A percentile compares a stretch with the other conserved stretches of the same genome.
Conservation (phyloP, 495 filamentous ascomycete species). For the Penicillium herquei region DNA sequence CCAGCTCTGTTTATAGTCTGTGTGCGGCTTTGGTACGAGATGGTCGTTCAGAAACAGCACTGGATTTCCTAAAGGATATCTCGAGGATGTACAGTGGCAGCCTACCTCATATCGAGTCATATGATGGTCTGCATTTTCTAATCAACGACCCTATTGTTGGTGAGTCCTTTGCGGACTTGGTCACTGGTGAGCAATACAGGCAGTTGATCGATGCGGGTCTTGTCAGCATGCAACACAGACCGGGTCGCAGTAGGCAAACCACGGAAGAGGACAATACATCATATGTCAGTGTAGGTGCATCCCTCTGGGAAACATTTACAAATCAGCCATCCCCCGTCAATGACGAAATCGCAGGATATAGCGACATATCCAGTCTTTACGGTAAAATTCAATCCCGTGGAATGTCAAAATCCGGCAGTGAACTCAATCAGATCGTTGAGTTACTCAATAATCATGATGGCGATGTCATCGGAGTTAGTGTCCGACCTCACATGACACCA, state of each 20-base stretch:
- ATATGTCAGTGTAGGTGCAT: conserved; percentile 19
- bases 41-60: conserved; percentile 18
- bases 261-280: conserved; percentile 7
- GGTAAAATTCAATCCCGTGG: conserved; percentile 29
- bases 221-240: conserved; percentile 26
- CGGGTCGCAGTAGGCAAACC: conserved; percentile 30
- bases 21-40: conserved; percentile 18
- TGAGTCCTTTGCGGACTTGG: conserved; percentile 21
- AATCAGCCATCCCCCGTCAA: conserved; percentile 29
- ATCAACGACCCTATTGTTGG: conserved; percentile 17
- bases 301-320: conserved; percentile 14
- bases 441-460: conserved; percentile 38
- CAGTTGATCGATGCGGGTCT: conserved; percentile 26
- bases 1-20: conserved; percentile 25
- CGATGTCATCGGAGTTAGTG: neutral
- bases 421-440: conserved; percentile 26
- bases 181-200: conserved; percentile 19
- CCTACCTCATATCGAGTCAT: conserved; percentile 26
- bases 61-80: conserved; percentile 22
- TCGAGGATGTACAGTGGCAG: conserved; percentile 22
- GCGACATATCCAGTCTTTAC: conserved; percentile 26
- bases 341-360: conserved; percentile 26
- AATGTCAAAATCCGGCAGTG: conserved; percentile 29
- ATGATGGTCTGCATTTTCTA: conserved; percentile 14
- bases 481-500: conserved; percentile 1